Percentiles rank a stretch among this genome's conserved stretches.
Conservation (phyloP, 2,329 filamentous ascomycete species). For the Aspergillus amoenus region DNA sequence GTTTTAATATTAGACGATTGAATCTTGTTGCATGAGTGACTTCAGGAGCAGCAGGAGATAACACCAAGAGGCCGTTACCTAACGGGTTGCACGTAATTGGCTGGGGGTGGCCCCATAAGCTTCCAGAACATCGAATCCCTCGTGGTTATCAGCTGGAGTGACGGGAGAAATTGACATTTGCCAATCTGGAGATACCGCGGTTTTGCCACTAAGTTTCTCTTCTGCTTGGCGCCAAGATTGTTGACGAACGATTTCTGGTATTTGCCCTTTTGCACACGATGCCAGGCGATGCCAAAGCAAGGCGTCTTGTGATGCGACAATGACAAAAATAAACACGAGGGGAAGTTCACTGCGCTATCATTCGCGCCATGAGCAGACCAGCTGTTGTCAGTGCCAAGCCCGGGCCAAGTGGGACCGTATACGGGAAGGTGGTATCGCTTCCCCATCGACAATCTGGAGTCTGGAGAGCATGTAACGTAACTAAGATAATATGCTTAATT, state of each 20-base stretch:
- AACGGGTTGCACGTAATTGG: constrained; percentile 1
- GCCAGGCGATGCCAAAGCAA: neutral
- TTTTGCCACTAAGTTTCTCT: neutral
- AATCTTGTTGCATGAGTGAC: too few relatives aligned
- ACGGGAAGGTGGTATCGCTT: neutral
- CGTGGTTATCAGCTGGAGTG: neutral
- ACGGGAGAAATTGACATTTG: neutral
- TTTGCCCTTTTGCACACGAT: neutral
- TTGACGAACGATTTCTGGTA: neutral
- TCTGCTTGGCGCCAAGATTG: neutral
- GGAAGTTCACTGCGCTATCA: too few relatives aligned
- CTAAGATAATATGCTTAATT: neutral
- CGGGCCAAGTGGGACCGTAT: constrained; percentile 1
- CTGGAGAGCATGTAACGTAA: neutral
- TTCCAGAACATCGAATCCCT: neutral
- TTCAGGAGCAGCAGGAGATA: neutral
- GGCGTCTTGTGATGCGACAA: too few relatives aligned
- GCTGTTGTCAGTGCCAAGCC: neutral
- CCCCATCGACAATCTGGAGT: neutral
- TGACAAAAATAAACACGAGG: too few relatives aligned
- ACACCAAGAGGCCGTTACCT: constrained; percentile 1
- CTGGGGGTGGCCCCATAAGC: neutral
- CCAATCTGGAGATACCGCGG: too few relatives aligned
- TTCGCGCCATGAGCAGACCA: neutral
- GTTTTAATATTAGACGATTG: too few relatives aligned